These are phyloP conservation scores for Trichoderma koningii DNA, from an alignment of 2,329 filamentous ascomycete species.

Conservation along the genomic window DNA sequence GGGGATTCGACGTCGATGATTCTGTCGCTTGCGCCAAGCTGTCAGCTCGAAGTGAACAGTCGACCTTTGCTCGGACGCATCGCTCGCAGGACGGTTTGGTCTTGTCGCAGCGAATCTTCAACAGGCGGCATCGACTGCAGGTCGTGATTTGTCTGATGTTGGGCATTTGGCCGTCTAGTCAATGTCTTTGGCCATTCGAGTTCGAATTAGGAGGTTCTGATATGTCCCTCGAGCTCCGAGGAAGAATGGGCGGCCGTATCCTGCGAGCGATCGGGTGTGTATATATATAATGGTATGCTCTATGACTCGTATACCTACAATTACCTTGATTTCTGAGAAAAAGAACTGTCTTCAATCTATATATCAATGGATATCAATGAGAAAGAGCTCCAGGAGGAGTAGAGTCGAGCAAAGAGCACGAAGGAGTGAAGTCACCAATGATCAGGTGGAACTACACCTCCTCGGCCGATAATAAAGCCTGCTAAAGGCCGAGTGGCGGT, in stretches of 20 bases:
- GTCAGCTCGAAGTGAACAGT: neutral
- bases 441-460: neutral
- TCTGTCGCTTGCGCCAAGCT: neutral
- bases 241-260: neutral
- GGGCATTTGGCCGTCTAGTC: neutral
- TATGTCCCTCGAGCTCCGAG: neutral
- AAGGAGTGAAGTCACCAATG: too few species aligned
- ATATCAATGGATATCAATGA: too few species aligned
- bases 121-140: slow-evolving; percentile 7
- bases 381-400: too few species aligned
- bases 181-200: neutral
- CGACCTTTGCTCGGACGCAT: neutral
- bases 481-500: slow-evolving; percentile 5
- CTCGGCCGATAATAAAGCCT: slow-evolving; percentile 17
- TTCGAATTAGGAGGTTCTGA: neutral
- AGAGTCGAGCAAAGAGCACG: too few species aligned
- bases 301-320: neutral
- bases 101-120: slow-evolving; percentile 15
- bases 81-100: slow-evolving; percentile 8
- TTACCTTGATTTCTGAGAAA: too few species aligned
- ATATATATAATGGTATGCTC: neutral
- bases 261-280: neutral
- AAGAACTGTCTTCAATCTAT: neutral
- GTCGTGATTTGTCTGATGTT: slow-evolving; percentile 11
- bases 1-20: neutral